Base-by-base conservation (phyloP, 352 stramenopile genomes). In the Globisporangium cylindrosporum region DNA sequence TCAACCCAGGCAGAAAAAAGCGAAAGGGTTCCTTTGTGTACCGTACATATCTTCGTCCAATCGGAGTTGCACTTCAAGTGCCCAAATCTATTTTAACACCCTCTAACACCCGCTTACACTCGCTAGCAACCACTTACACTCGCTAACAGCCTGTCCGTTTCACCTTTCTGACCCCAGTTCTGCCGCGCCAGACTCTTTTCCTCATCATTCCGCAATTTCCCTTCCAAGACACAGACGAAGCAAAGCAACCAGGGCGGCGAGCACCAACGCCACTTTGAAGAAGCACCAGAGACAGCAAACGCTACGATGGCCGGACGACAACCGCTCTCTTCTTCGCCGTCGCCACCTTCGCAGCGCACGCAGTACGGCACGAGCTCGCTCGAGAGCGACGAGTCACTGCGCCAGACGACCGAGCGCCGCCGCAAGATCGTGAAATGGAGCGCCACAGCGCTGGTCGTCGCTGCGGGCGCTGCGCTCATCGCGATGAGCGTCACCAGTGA, bases 291-390 rank as follows among this genome's bases (percentile, higher is more conserved):
- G 12, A 18, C 14, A 10, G 15, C 14, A 22, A 22, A 1, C 18
- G 20, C 15, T 20, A 49, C 41, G 4, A 49, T 49, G 41, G 15
- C 41, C 22, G 51, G 22, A 58, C 51, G 10, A 1, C 51, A 18
- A 12, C n/a, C 51, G 27, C 54, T 20, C 54, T 36, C 54, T 7
- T 27, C 34, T 29, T 27, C 32, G n/a, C 14, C 58, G 22, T 32
- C 29, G 29, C 29, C 29, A 32, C 58, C 20, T 15, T 29, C 41
- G 25, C 59, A 29, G 41, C 58, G 62, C 53, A 75, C 70, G 57
- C 66, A 59, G n/a, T 75, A 75, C 18, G 70, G 70, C 38, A 75
- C 70, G 27, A 73, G 70, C 24, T 76, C 77, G 38, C 69, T 82
- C 54, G 66, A 48, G 51, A 66, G 66, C 49, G 56, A 71, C 49